These are phyloP conservation scores for Calonectria crousiana DNA, from an alignment of 2,329 filamentous ascomycete species.

Conservation along the genomic window DNA sequence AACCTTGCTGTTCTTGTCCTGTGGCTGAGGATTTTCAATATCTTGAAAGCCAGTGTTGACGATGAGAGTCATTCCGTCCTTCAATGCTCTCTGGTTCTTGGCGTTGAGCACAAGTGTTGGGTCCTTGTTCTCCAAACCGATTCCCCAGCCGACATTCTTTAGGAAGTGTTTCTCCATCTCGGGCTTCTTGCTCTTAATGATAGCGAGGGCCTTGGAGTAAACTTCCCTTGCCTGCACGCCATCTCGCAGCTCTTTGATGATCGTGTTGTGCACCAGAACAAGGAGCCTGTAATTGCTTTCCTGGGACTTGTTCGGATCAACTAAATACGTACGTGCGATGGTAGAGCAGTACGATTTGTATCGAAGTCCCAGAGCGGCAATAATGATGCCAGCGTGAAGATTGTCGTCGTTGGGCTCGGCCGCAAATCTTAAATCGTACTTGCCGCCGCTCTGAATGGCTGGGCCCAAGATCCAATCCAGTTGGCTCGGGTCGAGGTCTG, in stretches of 20 bases:
- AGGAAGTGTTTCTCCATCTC: slow-evolving; percentile 95
- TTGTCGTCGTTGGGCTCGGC: slow-evolving; percentile 83
- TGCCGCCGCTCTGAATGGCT: slow-evolving; percentile 93
- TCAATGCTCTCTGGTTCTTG: slow-evolving; percentile 86
- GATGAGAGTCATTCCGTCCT: slow-evolving; percentile 97
- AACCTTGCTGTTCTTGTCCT: slow-evolving; percentile 88
- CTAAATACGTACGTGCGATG: slow-evolving; percentile 93
- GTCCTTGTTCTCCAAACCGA: slow-evolving; percentile 93
- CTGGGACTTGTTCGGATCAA: slow-evolving; percentile 96
- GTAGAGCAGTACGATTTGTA: slow-evolving; percentile 97
- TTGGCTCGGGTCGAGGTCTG: slow-evolving; percentile 87
- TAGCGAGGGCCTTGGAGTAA: slow-evolving; percentile 85
- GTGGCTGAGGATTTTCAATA: slow-evolving; percentile 85
- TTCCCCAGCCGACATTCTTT: slow-evolving; percentile 91
- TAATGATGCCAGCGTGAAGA: slow-evolving; percentile 92
- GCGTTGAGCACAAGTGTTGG: slow-evolving; percentile 84
- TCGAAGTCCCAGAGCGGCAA: slow-evolving; percentile 89
- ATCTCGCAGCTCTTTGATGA: slow-evolving; percentile 91
- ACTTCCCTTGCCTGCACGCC: slow-evolving; percentile 89
- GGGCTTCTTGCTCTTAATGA: slow-evolving; percentile 91
- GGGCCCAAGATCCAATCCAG: slow-evolving; percentile 96
- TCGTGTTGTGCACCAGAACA: slow-evolving; percentile 84
- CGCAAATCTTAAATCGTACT: slow-evolving; percentile 89
- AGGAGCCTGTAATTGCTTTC: slow-evolving; percentile 95
- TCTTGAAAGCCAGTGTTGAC: slow-evolving; percentile 92